Evolutionary conservation across 2,329 filamentous ascomycete genomes (phyloP), one percentile per base, ranked within the genome.

Genomic region (Cercospora sojina): DNA sequence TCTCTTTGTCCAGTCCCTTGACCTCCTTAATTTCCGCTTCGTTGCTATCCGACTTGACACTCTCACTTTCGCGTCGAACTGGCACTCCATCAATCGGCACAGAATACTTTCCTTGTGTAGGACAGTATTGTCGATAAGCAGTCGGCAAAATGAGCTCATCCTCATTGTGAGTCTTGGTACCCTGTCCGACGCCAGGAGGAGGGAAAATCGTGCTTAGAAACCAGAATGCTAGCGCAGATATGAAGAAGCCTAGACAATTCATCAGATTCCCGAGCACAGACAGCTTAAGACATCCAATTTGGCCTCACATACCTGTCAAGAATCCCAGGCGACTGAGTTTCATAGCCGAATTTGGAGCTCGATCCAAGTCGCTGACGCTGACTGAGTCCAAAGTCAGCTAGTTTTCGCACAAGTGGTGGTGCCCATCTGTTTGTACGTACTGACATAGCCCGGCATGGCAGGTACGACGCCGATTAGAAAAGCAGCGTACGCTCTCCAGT

Each of bases 401-500:
- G 27, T 29, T 20, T 41, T n/a, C 9, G 5, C 1, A 12, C 3
- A 1, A 13, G 9, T 5, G 4, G 5, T n/a, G 7, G 12, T 20
- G 3, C 2, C 5, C 2, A 13, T 25, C 0, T 8, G 1, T 1
- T 2, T 35, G 13, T 16, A 56, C 64, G 1, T 25, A 66, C 64
- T 68, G 38, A 66, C 63, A 12, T 68, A 68, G 4, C 66, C 66
- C 1, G 66, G 66, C 66, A 68, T 68, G 3, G 66, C 66, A 38
- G 66, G 66, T 41, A 56, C 56, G n/a, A 68, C 57, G 3, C 51
- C 73, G 10, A 74, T 58, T 2, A 69, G 27, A 61, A 72, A 75
- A 3, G 74, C 74, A 13, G 67, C 57, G 57, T 74, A 72, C 10
- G 69, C 73, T 38, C 74, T 68, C 64, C 64, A 69, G 35, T 75